A percentile compares a stretch with the other conserved stretches of the same genome.
phyloP scores from a whole-genome alignment of 345 rosid genomes.

The Trapa incisa region DNA sequence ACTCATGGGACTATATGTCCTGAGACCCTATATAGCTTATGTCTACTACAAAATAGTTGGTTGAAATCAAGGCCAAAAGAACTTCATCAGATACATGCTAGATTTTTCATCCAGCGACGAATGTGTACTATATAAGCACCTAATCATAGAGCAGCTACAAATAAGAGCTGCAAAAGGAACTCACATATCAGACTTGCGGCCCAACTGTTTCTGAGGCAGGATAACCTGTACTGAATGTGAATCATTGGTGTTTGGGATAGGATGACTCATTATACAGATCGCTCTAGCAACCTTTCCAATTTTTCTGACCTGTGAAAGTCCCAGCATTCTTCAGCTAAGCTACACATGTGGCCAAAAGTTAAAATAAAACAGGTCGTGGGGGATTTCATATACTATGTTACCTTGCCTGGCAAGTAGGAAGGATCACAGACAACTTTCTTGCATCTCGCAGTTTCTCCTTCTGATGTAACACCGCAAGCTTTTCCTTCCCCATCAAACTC shows the following conservation, averaged over 20 bases:
- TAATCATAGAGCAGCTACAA: not conserved
- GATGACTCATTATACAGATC: constrained; percentile 92
- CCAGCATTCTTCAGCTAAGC: not conserved
- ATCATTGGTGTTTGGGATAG: constrained; percentile 73
- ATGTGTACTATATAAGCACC: not conserved
- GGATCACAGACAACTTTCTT: constrained; percentile 97
- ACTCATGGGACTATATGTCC: too few species aligned
- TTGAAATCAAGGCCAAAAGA: too few species aligned
- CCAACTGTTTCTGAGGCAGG: constrained; percentile 91
- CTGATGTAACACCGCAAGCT: constrained; percentile 83
- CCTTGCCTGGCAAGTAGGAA: constrained; percentile 79
- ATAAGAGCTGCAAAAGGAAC: constrained; percentile 9
- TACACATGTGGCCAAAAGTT: not conserved
- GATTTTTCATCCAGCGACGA: too few species aligned
- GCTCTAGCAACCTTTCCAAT: constrained; percentile 86
- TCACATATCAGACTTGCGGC: constrained; percentile 83
- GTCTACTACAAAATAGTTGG: too few species aligned
- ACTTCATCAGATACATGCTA: too few species aligned
- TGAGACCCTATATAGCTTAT: too few species aligned
- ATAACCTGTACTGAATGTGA: constrained; percentile 91
- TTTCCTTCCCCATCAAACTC: constrained; percentile 78
- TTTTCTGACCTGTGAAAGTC: constrained; percentile 55
- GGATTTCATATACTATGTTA: constrained; percentile 4
- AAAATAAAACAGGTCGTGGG: not conserved
- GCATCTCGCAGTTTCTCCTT: constrained; percentile 94